These are phyloP conservation scores for Pholiota molesta DNA, from an alignment of 768 basidiomycete genomes.

Conservation along the genomic window DNA sequence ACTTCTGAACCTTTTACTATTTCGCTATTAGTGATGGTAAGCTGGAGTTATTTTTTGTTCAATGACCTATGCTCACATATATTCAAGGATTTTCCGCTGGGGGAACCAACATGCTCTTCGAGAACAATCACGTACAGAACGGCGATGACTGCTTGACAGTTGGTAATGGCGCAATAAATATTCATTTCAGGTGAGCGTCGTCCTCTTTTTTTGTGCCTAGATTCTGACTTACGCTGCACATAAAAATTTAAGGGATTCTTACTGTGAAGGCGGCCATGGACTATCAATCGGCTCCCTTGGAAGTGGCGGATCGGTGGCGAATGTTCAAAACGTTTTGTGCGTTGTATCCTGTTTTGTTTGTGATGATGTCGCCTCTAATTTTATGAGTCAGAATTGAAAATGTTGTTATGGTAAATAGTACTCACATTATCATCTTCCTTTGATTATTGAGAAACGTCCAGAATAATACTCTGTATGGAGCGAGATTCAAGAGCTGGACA, in stretches of 20 bases:
- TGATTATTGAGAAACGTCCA: slow-evolving; percentile 18
- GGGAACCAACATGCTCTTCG: slow-evolving; percentile 59
- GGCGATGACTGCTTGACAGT: slow-evolving; percentile 68
- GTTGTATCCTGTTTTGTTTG: slow-evolving; percentile 20
- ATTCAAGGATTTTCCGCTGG: slow-evolving; percentile 52
- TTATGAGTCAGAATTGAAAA: slow-evolving; percentile 42
- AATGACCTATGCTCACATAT: not conserved
- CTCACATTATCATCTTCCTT: not conserved
- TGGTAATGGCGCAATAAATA: slow-evolving; percentile 56
- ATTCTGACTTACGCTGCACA: not conserved
- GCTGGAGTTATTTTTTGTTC: not conserved
- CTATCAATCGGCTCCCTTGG: slow-evolving; percentile 60
- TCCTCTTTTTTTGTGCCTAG: not conserved
- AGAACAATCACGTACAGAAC: slow-evolving; percentile 58
- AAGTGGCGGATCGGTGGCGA: slow-evolving; percentile 46
- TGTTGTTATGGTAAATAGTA: slow-evolving; percentile 40
- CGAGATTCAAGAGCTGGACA: slow-evolving; percentile 72
- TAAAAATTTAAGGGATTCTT: slow-evolving; percentile 40
- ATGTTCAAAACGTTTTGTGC: slow-evolving; percentile 60
- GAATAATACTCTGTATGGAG: slow-evolving; percentile 56
- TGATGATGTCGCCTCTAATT: not conserved
- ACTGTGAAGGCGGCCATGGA: slow-evolving; percentile 62
- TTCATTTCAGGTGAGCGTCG: slow-evolving; percentile 44
- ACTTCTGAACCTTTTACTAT: not conserved
- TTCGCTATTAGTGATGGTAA: slow-evolving; percentile 37